Conservation (phyloP, 192 early-diverging fungal species). For the Coemansia sp. region DNA sequence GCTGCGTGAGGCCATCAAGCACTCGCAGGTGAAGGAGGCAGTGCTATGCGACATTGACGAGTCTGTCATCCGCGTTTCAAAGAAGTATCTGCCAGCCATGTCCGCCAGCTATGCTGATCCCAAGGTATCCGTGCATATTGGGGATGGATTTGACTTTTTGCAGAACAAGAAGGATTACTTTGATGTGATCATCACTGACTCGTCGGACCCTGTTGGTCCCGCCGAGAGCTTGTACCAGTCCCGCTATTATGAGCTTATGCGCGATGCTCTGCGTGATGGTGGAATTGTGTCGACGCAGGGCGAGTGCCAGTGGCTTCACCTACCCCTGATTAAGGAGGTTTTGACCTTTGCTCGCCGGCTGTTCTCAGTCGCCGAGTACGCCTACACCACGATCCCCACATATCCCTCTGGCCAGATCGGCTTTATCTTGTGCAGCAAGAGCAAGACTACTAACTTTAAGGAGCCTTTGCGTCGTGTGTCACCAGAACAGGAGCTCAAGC, state of each 20-base stretch:
- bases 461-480: slow-evolving; percentile 75
- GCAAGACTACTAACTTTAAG: slow-evolving; percentile 67
- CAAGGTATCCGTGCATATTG: slow-evolving; percentile 93
- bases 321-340: slow-evolving; percentile 88
- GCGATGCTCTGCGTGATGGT: slow-evolving; percentile 78
- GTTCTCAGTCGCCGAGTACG: slow-evolving; percentile 92
- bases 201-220: slow-evolving; percentile 96
- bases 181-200: slow-evolving; percentile 99
- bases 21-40: slow-evolving; percentile 88
- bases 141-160: slow-evolving; percentile 94
- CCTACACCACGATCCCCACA: slow-evolving; percentile 92
- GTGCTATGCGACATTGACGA: slow-evolving; percentile 98
- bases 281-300: slow-evolving; percentile 97
- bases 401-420: slow-evolving; percentile 99
- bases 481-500: slow-evolving; percentile 74
- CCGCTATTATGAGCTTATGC: slow-evolving; percentile 92
- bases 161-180: slow-evolving; percentile 82
- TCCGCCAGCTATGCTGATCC: slow-evolving; percentile 90
- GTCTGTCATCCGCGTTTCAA: slow-evolving; percentile 85
- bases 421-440: slow-evolving; percentile 89
- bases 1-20: slow-evolving; percentile 96
- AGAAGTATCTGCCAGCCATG: slow-evolving; percentile 92
- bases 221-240: slow-evolving; percentile 92
- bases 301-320: slow-evolving; percentile 99
- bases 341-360: slow-evolving; percentile 74